Percentiles rank a stretch among this genome's conserved stretches.
Conservation (phyloP, 1,284 basidiomycete genomes). For the Cutaneotrichosporon mucoides region DNA sequence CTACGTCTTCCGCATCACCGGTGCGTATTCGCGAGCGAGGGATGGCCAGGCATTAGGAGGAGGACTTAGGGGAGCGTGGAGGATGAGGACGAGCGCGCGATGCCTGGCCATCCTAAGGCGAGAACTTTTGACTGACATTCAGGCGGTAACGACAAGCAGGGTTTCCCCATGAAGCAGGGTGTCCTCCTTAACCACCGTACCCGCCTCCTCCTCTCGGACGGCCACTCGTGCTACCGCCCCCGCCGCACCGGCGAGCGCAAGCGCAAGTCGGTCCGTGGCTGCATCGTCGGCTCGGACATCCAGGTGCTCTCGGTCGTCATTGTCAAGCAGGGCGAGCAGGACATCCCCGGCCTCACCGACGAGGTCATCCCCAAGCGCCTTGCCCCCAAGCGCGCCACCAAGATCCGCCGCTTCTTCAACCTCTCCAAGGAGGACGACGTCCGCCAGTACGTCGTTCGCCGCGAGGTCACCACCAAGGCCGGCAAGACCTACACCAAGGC, state of each 20-base stretch:
- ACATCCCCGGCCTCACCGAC: constrained; percentile 91
- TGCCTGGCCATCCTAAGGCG: neutral
- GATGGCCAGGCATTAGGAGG: neutral
- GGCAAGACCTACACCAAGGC: constrained; percentile 98
- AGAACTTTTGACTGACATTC: constrained; percentile 6
- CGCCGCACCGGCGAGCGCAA: constrained; percentile 94
- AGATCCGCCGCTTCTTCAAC: constrained; percentile 98
- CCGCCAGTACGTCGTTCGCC: constrained; percentile 84
- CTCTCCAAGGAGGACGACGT: constrained; percentile 97
- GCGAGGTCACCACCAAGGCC: constrained; percentile 93
- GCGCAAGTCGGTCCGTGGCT: constrained; percentile 97
- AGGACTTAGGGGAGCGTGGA: neutral
- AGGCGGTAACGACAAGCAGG: constrained; percentile 52
- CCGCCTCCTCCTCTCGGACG: constrained; percentile 85
- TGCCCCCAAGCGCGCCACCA: constrained; percentile 74
- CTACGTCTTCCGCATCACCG: constrained; percentile 94
- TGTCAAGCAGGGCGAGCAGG: constrained; percentile 93
- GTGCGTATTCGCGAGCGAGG: constrained; percentile 50
- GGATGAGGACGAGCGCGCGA: neutral
- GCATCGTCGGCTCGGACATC: constrained; percentile 95
- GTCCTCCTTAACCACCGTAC: constrained; percentile 93
- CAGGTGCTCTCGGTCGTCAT: constrained; percentile 91
- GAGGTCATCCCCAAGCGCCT: constrained; percentile 89
- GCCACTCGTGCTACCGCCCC: constrained; percentile 95
- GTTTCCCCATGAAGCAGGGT: constrained; percentile 85